Conservation (phyloP, 257 asterid species). For the Marsdenia floribunda region DNA sequence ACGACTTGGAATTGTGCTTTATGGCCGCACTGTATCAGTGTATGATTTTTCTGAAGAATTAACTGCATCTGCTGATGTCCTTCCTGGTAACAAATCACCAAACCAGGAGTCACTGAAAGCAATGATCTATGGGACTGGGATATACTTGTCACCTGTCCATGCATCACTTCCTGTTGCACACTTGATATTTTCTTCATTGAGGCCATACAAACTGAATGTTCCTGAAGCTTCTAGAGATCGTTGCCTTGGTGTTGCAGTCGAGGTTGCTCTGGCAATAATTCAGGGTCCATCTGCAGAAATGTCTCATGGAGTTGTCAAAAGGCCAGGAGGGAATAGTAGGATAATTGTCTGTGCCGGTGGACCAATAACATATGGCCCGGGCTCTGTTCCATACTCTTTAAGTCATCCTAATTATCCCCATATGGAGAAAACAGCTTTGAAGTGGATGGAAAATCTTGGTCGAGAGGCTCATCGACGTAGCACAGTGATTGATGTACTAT, state of each 20-base stretch:
- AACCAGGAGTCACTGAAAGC: slow-evolving; percentile 75
- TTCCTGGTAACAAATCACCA: slow-evolving; percentile 72
- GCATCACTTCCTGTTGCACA: slow-evolving; percentile 89
- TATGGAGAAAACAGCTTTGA: slow-evolving; percentile 69
- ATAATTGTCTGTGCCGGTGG: slow-evolving; percentile 92
- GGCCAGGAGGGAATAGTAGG: slow-evolving; percentile 90
- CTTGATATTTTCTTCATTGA: slow-evolving; percentile 72
- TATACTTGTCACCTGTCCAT: slow-evolving; percentile 76
- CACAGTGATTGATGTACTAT: slow-evolving; percentile 69
- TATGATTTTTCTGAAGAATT: slow-evolving; percentile 94
- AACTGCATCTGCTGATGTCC: slow-evolving; percentile 81
- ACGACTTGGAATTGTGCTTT: slow-evolving; percentile 74
- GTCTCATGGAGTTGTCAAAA: slow-evolving; percentile 74
- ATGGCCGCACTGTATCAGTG: slow-evolving; percentile 80
- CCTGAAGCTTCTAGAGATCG: slow-evolving; percentile 92
- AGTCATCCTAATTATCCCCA: slow-evolving; percentile 78
- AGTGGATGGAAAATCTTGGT: slow-evolving; percentile 85
- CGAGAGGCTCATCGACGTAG: slow-evolving; percentile 61
- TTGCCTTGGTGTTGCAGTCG: slow-evolving; percentile 88
- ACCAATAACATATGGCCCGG: slow-evolving; percentile 87
- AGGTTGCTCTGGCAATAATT: slow-evolving; percentile 80
- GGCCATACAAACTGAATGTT: slow-evolving; percentile 56
- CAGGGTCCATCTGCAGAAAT: slow-evolving; percentile 92
- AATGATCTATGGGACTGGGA: slow-evolving; percentile 82
- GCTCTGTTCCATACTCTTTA: slow-evolving; percentile 80